Conservation (phyloP, 1,284 basidiomycete genomes). For the Bjerkandera adusta region DNA sequence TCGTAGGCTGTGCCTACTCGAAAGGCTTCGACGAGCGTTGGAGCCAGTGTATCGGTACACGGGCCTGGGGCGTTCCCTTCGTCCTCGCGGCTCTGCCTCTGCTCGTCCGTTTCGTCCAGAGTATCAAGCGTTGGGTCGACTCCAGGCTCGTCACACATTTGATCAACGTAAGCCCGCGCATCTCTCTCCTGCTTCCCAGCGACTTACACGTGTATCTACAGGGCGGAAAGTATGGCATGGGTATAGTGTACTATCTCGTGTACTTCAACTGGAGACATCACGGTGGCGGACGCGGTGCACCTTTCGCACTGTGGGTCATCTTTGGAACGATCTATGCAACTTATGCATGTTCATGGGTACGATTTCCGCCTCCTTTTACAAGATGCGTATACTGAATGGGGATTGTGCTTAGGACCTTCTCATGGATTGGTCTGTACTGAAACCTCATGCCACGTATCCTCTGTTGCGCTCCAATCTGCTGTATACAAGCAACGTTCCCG, state of each 20-base stretch:
- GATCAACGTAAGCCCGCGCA: slow-evolving; percentile 52
- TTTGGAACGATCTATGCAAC: slow-evolving; percentile 61
- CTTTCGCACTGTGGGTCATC: slow-evolving; percentile 66
- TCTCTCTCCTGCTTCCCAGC: background rate
- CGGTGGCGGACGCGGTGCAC: slow-evolving; percentile 48
- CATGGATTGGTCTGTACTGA: slow-evolving; percentile 85
- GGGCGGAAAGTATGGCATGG: slow-evolving; percentile 79
- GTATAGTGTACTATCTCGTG: slow-evolving; percentile 61
- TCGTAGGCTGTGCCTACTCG: slow-evolving; percentile 72
- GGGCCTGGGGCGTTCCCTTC: slow-evolving; percentile 60
- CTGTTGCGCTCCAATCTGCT: slow-evolving; percentile 76
- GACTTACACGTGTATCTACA: slow-evolving; percentile 26
- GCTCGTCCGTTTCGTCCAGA: slow-evolving; percentile 79
- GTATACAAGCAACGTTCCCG: slow-evolving; percentile 59
- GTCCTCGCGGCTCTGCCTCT: slow-evolving; percentile 60
- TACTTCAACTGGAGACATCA: slow-evolving; percentile 76
- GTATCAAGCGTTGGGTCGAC: slow-evolving; percentile 83
- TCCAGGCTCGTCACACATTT: slow-evolving; percentile 75
- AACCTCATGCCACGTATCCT: slow-evolving; percentile 53
- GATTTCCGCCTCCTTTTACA: slow-evolving; percentile 20
- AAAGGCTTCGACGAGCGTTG: slow-evolving; percentile 51
- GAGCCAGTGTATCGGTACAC: slow-evolving; percentile 37
- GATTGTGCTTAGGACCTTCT: slow-evolving; percentile 54
- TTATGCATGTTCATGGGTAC: slow-evolving; percentile 81
- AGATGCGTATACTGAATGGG: background rate